Conservation (phyloP, 768 basidiomycete species). For the Solioccasus polychromus region DNA sequence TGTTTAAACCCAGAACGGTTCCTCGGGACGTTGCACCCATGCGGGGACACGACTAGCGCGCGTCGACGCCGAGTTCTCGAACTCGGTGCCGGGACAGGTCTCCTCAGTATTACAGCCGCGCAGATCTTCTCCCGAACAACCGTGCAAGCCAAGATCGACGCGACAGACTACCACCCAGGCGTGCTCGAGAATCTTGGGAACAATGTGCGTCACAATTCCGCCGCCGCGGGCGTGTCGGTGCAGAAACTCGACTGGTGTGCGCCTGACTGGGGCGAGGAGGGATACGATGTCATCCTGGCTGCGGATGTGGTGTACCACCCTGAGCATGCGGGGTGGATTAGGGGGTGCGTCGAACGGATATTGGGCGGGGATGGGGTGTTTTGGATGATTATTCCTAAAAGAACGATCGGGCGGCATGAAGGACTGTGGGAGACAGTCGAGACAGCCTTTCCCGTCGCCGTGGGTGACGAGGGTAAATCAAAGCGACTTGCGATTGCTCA, state of each 20-base stretch:
- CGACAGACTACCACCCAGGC: constrained; percentile 78
- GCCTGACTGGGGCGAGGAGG: constrained; percentile 28
- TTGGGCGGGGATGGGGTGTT: constrained; percentile 51
- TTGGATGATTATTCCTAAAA: constrained; percentile 70
- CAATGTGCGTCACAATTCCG: constrained; percentile 57
- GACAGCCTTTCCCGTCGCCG: constrained; percentile 44
- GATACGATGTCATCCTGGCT: constrained; percentile 69
- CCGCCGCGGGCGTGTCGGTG: constrained; percentile 42
- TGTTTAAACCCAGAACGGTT: constrained; percentile 42
- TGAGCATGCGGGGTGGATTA: constrained; percentile 67
- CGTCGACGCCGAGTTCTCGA: constrained; percentile 54
- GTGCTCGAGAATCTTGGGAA: constrained; percentile 64
- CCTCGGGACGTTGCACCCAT: constrained; percentile 32
- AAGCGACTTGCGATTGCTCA: constrained; percentile 46
- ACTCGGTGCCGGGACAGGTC: constrained; percentile 83
- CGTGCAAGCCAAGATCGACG: constrained; percentile 40
- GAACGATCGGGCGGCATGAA: constrained; percentile 62
- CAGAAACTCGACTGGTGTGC: constrained; percentile 63
- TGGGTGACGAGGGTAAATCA: too few species aligned
- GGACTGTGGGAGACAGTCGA: constrained; percentile 57
- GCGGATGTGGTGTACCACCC: constrained; percentile 81
- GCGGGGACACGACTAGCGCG: not conserved
- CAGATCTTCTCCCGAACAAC: constrained; percentile 38
- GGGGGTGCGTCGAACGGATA: constrained; percentile 51
- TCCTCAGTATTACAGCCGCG: constrained; percentile 69